Evolutionary conservation across 768 basidiomycete species (phyloP), one percentile per base, ranked within the genome.

Genomic region (Steccherinum ochraceum): DNA sequence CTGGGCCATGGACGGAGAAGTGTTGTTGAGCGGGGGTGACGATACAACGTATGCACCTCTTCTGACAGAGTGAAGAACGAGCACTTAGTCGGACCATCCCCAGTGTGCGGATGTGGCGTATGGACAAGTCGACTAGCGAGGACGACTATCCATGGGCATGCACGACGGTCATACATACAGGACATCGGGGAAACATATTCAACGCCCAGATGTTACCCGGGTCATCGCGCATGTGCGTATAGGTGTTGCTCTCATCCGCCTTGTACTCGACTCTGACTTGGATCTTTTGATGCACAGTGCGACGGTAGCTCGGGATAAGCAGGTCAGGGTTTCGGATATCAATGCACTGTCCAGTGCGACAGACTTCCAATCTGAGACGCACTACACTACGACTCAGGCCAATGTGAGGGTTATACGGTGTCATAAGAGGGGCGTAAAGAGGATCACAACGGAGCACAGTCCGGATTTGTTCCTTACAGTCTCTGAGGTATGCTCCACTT

Each of bases 111-210:
- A 72, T 94, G 53, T 95, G 92, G 92, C 70, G 77, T 40, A 77
- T 89, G 61, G 79, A 86, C 59, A 55, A 69, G 13, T 62, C 66
- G 24, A 66, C 76, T 57, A 56, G 61, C 18, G 58, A 52, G 23
- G 63, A 73, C 24, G 78, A 79, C 40, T 87, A 83, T 69, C 84
- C 79, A 23, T 90, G 81, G 65, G 66, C 69, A 40, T 89, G 78
- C 61, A 72, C 79, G 50, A 73, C 81, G 5, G 77, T 85, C n/a
- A 82, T 93, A 46, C 65, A 74, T 12, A 93, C 92, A 0, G 89
- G 89, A 2, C 92, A 95, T 64, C 76, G 69, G 43, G 81, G 76
- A 12, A 95, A 95, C 60, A 89, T 95, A 43, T 95, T 95, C 72
- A 88, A 84, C 56, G 81, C 79, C 0, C 80, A 88, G 43, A 84